Evolutionary conservation across 768 basidiomycete species (phyloP), one percentile per base, ranked within the genome.

Genomic region (Amanita molliuscula): DNA sequence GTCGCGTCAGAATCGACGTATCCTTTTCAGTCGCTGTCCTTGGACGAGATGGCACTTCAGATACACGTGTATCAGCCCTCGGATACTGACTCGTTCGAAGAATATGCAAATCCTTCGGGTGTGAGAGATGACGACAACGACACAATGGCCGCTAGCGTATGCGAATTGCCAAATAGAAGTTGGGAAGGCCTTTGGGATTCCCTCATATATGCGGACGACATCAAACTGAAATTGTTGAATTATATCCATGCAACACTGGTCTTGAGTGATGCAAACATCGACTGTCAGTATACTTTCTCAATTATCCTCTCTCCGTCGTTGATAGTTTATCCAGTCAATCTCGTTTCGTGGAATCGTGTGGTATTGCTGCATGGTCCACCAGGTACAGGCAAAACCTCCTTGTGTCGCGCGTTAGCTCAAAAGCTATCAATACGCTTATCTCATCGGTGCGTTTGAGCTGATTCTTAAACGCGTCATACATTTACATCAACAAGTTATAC

Each of bases 141-240:
- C 46, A 81, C 90, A 0, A 85, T 85, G 70, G 90, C 95, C 9
- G 96, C 94, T 1, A 87, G 78, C 51, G 84, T 97, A 16, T 87
- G 87, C 61, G 87, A 94, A 48, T 74, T 99, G 41, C 96, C 96
- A 1, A 86, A 84, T 54, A 64, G 73, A 54, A 76, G 73, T 35
- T 84, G 88, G 74, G 95, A 98, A 53, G 93, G 95, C 1, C 68
- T 98, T 13, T 98, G 96, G 96, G 86, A 85, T 46, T 88, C 84
- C 43, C 64, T 99, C 56, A 85, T 98, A 61, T 99, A 95, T 64
- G 72, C 71, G 29, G 77, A 78, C 53, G 75, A 86, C 61, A 82
- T 97, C 60, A 99, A 98, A 65, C 68, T 82, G 51, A 85, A 84
- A 54, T 73, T 99, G 9, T 74, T 99, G 41, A 86, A 95, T 63